Conservation (phyloP, 23 red algal genomes). For the Gracilaria gracilis region DNA sequence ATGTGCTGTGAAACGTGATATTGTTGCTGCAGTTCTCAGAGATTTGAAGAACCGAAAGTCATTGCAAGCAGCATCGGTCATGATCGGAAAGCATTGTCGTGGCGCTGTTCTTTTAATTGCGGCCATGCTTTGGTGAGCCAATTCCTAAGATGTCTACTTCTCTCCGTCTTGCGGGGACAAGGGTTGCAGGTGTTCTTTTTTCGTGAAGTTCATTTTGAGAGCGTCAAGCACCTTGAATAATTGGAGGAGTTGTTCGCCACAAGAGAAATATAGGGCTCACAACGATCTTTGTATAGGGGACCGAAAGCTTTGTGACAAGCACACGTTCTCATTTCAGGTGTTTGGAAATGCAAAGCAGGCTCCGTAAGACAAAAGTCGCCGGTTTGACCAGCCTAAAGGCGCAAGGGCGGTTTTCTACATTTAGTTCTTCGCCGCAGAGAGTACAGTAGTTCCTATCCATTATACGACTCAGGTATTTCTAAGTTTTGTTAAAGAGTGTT, state of each 20-base stretch:
- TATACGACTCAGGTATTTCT: background rate
- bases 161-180: background rate
- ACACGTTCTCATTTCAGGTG: background rate
- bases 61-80: background rate
- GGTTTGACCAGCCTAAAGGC: too few relatives aligned
- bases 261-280: background rate
- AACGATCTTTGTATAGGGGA: background rate
- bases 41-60: background rate
- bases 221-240: background rate
- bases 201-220: background rate
- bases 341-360: constrained; percentile 4
- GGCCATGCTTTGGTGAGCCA: background rate
- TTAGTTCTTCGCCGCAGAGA: too few relatives aligned
- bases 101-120: background rate
- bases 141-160: background rate
- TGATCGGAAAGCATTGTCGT: background rate
- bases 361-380: background rate
- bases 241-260: too few relatives aligned
- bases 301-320: background rate
- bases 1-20: constrained; percentile 4
- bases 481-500: too few relatives aligned
- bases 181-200: background rate
- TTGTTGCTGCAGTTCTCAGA: background rate
- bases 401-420: too few relatives aligned
- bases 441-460: too few relatives aligned